These are phyloP conservation scores for Cordyceps cicadae DNA, from an alignment of 2,329 filamentous ascomycete genomes.

Conservation along the genomic window DNA sequence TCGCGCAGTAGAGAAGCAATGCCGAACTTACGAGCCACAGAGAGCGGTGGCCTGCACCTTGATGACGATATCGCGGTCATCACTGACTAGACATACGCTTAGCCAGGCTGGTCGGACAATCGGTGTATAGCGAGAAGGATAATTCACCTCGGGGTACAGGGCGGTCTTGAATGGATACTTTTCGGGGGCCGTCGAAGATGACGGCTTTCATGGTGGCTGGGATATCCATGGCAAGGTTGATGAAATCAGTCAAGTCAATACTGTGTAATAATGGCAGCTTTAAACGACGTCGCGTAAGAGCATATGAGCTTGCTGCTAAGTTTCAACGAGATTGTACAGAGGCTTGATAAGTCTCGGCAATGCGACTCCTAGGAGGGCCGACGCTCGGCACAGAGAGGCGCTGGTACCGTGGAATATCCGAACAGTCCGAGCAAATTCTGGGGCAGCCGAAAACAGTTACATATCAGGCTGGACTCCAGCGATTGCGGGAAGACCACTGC, in stretches of 20 bases:
- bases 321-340: neutral
- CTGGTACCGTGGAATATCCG: neutral
- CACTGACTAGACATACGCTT: constrained; percentile 42
- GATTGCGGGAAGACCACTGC: neutral
- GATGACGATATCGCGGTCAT: constrained; percentile 69
- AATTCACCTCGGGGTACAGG: constrained; percentile 57
- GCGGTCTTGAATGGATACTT: constrained; percentile 69
- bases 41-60: constrained; percentile 77
- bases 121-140: neutral
- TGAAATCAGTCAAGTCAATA: neutral
- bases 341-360: neutral
- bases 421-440: constrained; percentile 8
- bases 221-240: constrained; percentile 21
- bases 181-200: constrained; percentile 71
- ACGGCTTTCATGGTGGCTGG: constrained; percentile 72
- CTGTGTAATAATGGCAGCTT: neutral
- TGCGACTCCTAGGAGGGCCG: neutral
- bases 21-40: constrained; percentile 66
- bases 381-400: neutral
- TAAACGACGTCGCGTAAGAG: neutral
- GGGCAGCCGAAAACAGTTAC: neutral
- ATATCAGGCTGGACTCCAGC: too few relatives aligned
- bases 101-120: constrained; percentile 10
- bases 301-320: neutral
- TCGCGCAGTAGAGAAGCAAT: neutral